Evolutionary conservation across 2,329 filamentous ascomycete genomes (phyloP), one percentile per base, ranked within the genome.

Genomic region (Pseudogymnoascus verrucosus): DNA sequence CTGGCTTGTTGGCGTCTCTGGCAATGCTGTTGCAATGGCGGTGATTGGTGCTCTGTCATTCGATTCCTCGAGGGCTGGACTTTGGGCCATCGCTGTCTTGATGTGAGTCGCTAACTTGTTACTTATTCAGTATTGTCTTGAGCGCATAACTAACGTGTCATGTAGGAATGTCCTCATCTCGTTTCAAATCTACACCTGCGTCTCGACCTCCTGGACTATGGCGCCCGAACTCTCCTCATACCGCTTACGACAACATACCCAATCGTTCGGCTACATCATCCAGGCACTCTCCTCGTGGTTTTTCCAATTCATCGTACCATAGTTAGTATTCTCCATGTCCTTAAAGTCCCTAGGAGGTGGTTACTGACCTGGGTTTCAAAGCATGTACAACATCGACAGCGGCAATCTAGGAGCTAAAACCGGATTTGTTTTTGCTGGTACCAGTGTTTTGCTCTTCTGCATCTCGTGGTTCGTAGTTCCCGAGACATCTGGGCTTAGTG

Each of bases 401-500:
- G 76, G 72, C 7, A 74, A 78, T 64, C 67, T 79, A 19, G 73
- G 76, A 28, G 76, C 74, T 1, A 78, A 77, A 69, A 78, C 76
- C 1, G 77, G 76, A 0, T 77, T 78, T 34, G 69, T 79, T 0
- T 79, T 73, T 64, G 71, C 74, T 0, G 76, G 71, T 0, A 71
- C 76, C 11, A 77, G 75, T 66, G 64, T 74, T 1, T 62, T 76
- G 1, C 73, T 74, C 16, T 70, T 76, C 2, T 63, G 72, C 1
- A 54, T 78, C 0, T 76, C 78, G 0, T 85, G 76, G 73, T 71
- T 76, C 10, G 73, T 74, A 37, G 72, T 85, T 0, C 83, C 83
- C 0, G 83, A 86, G 69, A 84, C 82, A 73, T 80, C 79, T 70
- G 79, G 78, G 3, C 71, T 79, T 19, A 78, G 71, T 1, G 72